Conservation (phyloP, 345 rosid species). For the Aurinia saxatilis region DNA sequence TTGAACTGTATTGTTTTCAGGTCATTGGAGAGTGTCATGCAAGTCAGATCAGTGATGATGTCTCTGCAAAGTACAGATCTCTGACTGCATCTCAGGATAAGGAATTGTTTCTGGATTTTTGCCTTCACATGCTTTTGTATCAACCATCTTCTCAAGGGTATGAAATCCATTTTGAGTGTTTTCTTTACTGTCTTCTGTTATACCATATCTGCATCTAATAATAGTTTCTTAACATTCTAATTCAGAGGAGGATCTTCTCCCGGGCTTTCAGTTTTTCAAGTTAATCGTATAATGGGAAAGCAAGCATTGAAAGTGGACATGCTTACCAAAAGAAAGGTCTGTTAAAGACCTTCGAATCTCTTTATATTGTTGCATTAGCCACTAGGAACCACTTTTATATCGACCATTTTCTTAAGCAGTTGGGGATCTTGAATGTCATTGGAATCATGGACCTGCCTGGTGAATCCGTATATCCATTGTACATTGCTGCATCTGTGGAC, state of each 20-base stretch:
- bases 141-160: slow-evolving; percentile 74
- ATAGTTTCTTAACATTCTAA: slow-evolving; percentile 22
- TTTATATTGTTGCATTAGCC: slow-evolving; percentile 5
- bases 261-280: slow-evolving; percentile 81
- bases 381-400: not conserved
- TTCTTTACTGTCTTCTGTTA: not conserved
- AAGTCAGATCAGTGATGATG: slow-evolving; percentile 48
- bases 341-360: not conserved
- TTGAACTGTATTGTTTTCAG: slow-evolving; percentile 38
- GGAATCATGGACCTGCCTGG: slow-evolving; percentile 66
- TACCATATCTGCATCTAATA: slow-evolving; percentile 15
- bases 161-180: slow-evolving; percentile 21
- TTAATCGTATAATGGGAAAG: slow-evolving; percentile 71
- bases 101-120: slow-evolving; percentile 74
- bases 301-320: slow-evolving; percentile 53
- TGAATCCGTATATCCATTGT: slow-evolving; percentile 75
- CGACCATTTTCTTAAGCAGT: slow-evolving; percentile 35
- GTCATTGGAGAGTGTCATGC: slow-evolving; percentile 91
- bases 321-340: slow-evolving; percentile 74
- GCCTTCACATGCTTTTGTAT: slow-evolving; percentile 66
- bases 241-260: slow-evolving; percentile 76
- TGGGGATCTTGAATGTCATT: slow-evolving; percentile 84
- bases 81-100: slow-evolving; percentile 42
- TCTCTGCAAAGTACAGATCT: slow-evolving; percentile 58
- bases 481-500: slow-evolving; percentile 68